phyloP scores from a whole-genome alignment of 768 basidiomycete species.

The Gymnopilus junonius region DNA sequence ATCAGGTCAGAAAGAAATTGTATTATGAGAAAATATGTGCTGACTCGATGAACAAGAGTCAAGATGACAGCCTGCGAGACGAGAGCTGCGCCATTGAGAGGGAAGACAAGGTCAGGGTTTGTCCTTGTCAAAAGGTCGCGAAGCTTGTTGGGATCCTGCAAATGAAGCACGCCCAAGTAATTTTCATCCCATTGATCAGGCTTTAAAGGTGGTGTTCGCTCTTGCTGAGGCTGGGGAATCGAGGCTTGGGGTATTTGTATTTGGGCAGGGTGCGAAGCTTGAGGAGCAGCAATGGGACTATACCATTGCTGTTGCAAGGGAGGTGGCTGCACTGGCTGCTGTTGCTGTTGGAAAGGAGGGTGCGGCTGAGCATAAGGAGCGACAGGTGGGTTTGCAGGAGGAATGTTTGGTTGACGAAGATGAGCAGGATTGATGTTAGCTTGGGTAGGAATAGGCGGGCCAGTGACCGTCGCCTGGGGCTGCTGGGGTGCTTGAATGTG shows the following conservation, averaged over 20 bases:
- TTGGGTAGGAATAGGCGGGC: conserved; percentile 37
- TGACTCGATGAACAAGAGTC: conserved; percentile 81
- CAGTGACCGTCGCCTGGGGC: conserved; percentile 42
- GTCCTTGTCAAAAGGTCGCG: conserved; percentile 74
- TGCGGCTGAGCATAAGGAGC: conserved; percentile 41
- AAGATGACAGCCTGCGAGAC: conserved; percentile 85
- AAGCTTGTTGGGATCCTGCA: conserved; percentile 75
- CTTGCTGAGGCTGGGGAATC: conserved; percentile 38
- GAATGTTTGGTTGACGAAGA: conserved; percentile 46
- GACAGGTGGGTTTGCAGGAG: conserved; percentile 41
- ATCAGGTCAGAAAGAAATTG: conserved; percentile 1
- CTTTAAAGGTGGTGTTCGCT: conserved; percentile 58
- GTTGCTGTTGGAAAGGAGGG: conserved; percentile 42
- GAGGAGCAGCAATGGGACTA: conserved; percentile 74
- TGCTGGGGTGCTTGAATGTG: conserved; percentile 48
- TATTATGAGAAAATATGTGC: conserved; percentile 28
- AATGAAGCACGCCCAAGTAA: conserved; percentile 76
- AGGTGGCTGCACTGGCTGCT: conserved; percentile 37
- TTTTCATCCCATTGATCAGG: conserved; percentile 85
- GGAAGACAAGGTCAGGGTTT: conserved; percentile 82
- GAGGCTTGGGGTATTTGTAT: conserved; percentile 68
- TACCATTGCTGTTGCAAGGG: conserved; percentile 65
- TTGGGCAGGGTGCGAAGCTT: conserved; percentile 79
- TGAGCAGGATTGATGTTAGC: conserved; percentile 41
- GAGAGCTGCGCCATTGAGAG: conserved; percentile 66